Evolutionary conservation across 140 eudicot genomes (phyloP), one percentile per base, ranked within the genome.

Genomic region (Stevia rebaudiana): DNA sequence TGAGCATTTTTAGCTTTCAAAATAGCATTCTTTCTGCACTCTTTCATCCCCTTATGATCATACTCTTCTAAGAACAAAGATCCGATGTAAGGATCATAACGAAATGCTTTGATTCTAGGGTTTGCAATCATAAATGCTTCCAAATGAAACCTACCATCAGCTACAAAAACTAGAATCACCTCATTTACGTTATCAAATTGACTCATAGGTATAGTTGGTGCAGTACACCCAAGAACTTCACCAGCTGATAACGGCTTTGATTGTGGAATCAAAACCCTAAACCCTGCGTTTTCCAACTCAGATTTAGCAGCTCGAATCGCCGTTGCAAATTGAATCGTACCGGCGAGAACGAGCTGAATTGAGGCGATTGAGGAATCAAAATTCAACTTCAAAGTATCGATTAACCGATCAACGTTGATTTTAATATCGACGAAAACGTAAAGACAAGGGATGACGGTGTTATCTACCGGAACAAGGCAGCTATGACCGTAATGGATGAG

Each of bases 61-160:
- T 87, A 90, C 81, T 87, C 94, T 77, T 90, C 98, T 65, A 90
- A 65, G 22, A 90, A 87, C 88, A 90, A 52, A 15, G 70, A 67
- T 24, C 98, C 98, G 8, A 90, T 61, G 62, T 90, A 90, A 4
- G 98, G 98, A 61, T 90, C 95, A 25, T 87, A 90, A 3, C 94
- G 71, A 73, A 82, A 90, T 3, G 98, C 83, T 74, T 78, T 84
- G 46, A 90, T 68, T n/a, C 48, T 76, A 5, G 98, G 98, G 68
- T 90, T 90, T 0, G 95, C 95, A 6, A 87, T 87, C 95, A 90
- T 90, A 44, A 90, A 82, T 8, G 95, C 95, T 66, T 90, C 98
- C 63, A 90, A 68, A 79, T 90, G 98, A 74, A 90, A 90, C 77
- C 95, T 79, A 65, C 98, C 98, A 42, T 90, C 98, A 4, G 95